phyloP scores from a whole-genome alignment of 2,329 filamentous ascomycete genomes.

The Cercospora zeae-maydis region DNA sequence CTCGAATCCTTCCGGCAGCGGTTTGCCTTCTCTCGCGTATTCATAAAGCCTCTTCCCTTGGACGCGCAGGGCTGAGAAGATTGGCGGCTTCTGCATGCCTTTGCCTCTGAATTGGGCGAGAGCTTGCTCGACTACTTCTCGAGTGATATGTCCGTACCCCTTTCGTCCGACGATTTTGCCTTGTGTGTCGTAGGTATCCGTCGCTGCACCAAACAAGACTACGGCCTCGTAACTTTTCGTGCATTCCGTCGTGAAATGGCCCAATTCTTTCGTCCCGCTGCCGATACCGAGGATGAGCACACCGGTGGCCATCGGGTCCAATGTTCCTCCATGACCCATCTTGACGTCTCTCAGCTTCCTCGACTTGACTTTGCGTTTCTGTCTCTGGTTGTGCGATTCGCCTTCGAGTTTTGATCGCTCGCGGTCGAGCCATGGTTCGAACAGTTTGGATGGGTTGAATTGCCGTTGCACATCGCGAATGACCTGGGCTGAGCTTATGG shows the following conservation, averaged over 20 bases:
- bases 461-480: constrained; percentile 80
- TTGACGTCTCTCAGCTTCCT: constrained; percentile 69
- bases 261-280: constrained; percentile 77
- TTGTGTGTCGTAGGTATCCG: constrained; percentile 84
- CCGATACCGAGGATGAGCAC: constrained; percentile 87
- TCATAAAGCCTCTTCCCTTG: constrained; percentile 94
- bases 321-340: constrained; percentile 91
- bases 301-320: constrained; percentile 90
- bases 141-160: constrained; percentile 76
- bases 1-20: constrained; percentile 68
- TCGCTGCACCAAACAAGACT: constrained; percentile 85
- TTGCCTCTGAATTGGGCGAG: constrained; percentile 73
- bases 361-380: constrained; percentile 47
- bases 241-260: constrained; percentile 70
- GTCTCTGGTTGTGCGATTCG: constrained; percentile 58
- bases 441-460: constrained; percentile 77
- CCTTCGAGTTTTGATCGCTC: constrained; percentile 56
- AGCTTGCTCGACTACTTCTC: constrained; percentile 71
- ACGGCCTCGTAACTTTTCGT: constrained; percentile 91
- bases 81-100: constrained; percentile 83
- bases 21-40: constrained; percentile 85
- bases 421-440: constrained; percentile 70
- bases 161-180: constrained; percentile 77
- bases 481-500: constrained; percentile 83
- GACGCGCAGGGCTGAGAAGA: constrained; percentile 90